phyloP scores from a whole-genome alignment of 2,329 filamentous ascomycete species.

The Penicillium corylophilum region DNA sequence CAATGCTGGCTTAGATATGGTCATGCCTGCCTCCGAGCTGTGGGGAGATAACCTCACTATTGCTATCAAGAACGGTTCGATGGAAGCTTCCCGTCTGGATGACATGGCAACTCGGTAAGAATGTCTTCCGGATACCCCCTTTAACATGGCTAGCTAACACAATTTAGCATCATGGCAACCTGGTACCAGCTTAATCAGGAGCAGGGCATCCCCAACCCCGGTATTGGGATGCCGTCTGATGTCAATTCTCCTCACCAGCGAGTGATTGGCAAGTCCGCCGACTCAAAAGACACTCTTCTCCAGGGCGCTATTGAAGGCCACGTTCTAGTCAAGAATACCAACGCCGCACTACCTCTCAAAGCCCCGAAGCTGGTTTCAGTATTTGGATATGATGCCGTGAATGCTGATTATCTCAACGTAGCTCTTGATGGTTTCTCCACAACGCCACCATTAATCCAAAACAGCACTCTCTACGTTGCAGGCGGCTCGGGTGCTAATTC shows the following conservation, averaged over 20 bases:
- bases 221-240: constrained; percentile 24
- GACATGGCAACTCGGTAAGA: constrained; percentile 57
- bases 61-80: constrained; percentile 61
- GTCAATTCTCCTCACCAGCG: constrained; percentile 14
- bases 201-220: constrained; percentile 17
- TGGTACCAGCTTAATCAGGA: constrained; percentile 43
- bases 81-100: constrained; percentile 53
- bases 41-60: constrained; percentile 46
- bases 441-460: constrained; percentile 16
- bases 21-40: constrained; percentile 17
- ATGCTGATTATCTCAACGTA: constrained; percentile 1
- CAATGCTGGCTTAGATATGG: constrained; percentile 28
- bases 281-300: constrained; percentile 33
- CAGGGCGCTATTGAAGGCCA: constrained; percentile 59
- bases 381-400: constrained; percentile 26
- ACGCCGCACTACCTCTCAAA: constrained; percentile 50
- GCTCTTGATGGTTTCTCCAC: background rate
- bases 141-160: background rate
- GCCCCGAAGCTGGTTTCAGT: constrained; percentile 24
- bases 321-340: constrained; percentile 54
- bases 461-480: constrained; percentile 48
- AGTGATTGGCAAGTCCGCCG: constrained; percentile 50
- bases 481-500: constrained; percentile 52
- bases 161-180: constrained; percentile 40
- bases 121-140: background rate